Base-by-base conservation (phyloP, 1,139 yeast species). In the Suhomyces chickasaworum region DNA sequence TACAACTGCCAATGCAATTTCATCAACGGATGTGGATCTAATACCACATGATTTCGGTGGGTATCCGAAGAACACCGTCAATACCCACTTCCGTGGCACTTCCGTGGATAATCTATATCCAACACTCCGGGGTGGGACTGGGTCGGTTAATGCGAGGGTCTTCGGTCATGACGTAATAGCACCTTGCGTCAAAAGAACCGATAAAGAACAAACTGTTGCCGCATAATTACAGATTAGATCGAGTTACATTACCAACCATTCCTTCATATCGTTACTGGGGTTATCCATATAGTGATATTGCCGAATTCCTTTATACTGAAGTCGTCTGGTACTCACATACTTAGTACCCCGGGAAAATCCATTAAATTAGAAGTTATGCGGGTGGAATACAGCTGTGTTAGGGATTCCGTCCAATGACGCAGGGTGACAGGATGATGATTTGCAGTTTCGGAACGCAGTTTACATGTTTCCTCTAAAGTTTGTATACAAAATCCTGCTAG, bases 171-270 rank as follows among this genome's bases (percentile, higher is more conserved):
- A 37, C 30, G 40, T 27, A 27, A 37, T 27, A 13, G 22, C n/a
- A 32, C 35, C 7, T 17, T 12, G 35, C 35, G 22, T 21, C 37
- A 34, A 34, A 34, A 34, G 37, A 34, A 34, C n/a, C 37, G 25
- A 21, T 7, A 6, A 21, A 34, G 21, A 34, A 34, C 29, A 20
- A 34, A 34, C 2, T 21, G 25, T n/a, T 3, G 32, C 15, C 21
- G 30, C 39, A 13, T 15, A 22, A 23, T 15, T 15, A 36, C 17
- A 20, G 37, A 36, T 36, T 25, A 36, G 31, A 23, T 25, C 39
- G 39, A 12, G 37, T 13, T 12, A 13, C 27, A 9, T 17, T 29
- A 21, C 27, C 37, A 35, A 21, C 23, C 13, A 9, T 4, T 2
- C 13, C 13, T 9, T 25, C n/a, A n/a, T n/a, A n/a, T n/a, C n/a